Evolutionary conservation across 2,329 filamentous ascomycete species (phyloP).

Genomic region (Aspergillus neoniger): DNA sequence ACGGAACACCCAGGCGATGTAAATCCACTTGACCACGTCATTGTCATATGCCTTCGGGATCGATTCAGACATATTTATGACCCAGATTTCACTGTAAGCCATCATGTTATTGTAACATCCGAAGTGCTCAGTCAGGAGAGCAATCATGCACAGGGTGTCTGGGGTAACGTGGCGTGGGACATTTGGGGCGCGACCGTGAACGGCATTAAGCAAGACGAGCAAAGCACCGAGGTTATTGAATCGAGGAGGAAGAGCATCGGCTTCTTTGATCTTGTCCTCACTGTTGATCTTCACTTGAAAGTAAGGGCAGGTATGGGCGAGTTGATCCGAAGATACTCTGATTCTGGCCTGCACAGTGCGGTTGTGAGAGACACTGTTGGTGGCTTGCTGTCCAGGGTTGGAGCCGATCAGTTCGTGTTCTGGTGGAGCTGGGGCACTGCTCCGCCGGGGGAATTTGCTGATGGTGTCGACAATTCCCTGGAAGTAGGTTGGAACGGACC

Average conservation of each 20-base stretch:
- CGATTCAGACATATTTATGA: slow-evolving; percentile 26
- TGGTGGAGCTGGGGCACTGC: too few species aligned
- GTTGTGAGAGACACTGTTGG: background rate
- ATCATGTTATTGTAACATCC: slow-evolving; percentile 48
- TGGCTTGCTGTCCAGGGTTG: background rate
- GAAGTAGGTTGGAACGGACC: background rate
- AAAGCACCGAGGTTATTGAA: slow-evolving; percentile 40
- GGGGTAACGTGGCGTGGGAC: slow-evolving; percentile 44
- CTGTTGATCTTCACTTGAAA: slow-evolving; percentile 5
- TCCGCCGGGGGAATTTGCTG: too few species aligned
- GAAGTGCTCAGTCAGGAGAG: slow-evolving; percentile 48
- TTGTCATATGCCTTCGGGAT: background rate
- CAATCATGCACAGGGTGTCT: slow-evolving; percentile 49
- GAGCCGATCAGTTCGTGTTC: background rate
- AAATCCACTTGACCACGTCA: slow-evolving; percentile 25
- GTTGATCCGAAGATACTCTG: slow-evolving; percentile 12
- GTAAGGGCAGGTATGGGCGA: slow-evolving; percentile 4
- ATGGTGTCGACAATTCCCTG: background rate
- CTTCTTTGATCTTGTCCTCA: background rate
- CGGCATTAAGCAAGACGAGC: slow-evolving; percentile 47
- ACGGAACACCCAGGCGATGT: slow-evolving; percentile 7
- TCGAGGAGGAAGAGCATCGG: background rate
- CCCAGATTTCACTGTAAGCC: slow-evolving; percentile 47
- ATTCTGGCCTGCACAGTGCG: background rate
- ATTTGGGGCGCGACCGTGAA: slow-evolving; percentile 47